Conservation (phyloP, 179 eudicot species). For the Vitellaria paradoxa region DNA sequence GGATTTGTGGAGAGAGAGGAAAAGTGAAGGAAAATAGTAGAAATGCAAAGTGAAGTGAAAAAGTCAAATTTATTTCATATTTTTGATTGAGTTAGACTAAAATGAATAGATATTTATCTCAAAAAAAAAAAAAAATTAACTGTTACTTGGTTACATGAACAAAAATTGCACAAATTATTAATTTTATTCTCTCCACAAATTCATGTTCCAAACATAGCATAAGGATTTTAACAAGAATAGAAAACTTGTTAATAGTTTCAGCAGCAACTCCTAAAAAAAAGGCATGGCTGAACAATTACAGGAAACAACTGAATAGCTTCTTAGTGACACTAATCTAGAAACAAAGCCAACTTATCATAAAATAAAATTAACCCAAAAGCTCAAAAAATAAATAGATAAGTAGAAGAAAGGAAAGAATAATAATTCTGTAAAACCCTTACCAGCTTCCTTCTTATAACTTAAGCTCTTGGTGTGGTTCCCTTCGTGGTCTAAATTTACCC, state of each 20-base stretch:
- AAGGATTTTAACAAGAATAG: neutral
- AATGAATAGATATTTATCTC: too few relatives aligned
- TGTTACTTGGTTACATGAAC: too few relatives aligned
- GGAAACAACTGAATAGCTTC: neutral
- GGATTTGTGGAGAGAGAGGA: too few relatives aligned
- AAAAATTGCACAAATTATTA: too few relatives aligned
- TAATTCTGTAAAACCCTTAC: neutral
- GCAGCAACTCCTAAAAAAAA: neutral
- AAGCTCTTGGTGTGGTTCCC: constrained; percentile 2
- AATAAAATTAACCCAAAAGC: neutral
- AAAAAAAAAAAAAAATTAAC: too few relatives aligned
- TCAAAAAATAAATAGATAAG: neutral
- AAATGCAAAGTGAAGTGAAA: too few relatives aligned
- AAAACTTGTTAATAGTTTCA: neutral
- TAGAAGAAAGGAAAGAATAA: neutral
- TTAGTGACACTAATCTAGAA: neutral
- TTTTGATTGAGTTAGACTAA: too few relatives aligned
- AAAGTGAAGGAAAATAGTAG: too few relatives aligned
- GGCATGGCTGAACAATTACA: neutral
- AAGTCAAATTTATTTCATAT: too few relatives aligned
- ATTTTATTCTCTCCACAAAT: too few relatives aligned
- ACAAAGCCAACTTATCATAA: neutral
- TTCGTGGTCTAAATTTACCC: neutral
- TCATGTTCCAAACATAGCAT: too few relatives aligned
- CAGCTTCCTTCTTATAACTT: constrained; percentile 4